Conservation (phyloP, 805 yeast genomes). For the Debaryomyces castellii region DNA sequence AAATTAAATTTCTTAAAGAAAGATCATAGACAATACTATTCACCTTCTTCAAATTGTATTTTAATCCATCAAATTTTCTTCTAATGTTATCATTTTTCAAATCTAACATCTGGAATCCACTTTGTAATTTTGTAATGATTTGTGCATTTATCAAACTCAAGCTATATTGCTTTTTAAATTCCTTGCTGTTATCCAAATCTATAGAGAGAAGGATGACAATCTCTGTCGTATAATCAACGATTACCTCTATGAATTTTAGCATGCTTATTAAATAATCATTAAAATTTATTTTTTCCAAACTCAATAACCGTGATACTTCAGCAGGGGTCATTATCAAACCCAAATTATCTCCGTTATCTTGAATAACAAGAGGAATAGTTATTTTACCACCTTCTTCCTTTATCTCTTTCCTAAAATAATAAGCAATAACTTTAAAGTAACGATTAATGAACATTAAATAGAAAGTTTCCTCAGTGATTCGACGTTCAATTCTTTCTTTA, state of each 20-base stretch:
- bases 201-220: conserved; percentile 20
- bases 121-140: conserved; percentile 20
- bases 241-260: conserved; percentile 19
- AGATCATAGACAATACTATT: conserved; percentile 27
- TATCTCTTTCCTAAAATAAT: conserved; percentile 1
- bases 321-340: conserved; percentile 22
- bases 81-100: conserved; percentile 27
- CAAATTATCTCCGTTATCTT: background rate
- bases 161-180: conserved; percentile 12
- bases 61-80: conserved; percentile 27
- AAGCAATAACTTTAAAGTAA: conserved; percentile 16
- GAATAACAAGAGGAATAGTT: conserved; percentile 8
- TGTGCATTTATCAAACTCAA: conserved; percentile 20
- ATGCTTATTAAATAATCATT: conserved; percentile 20
- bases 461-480: conserved; percentile 19
- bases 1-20: conserved; percentile 16
- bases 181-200: conserved; percentile 2
- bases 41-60: conserved; percentile 25
- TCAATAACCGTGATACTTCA: conserved; percentile 10
- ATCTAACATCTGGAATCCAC: conserved; percentile 27
- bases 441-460: conserved; percentile 15
- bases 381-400: conserved; percentile 1
- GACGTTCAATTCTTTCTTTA: conserved; percentile 16
- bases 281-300: conserved; percentile 13
- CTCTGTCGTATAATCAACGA: conserved; percentile 25